Base-by-base conservation (phyloP, 1,284 basidiomycete species). In the Tylopilus orsonianus region DNA sequence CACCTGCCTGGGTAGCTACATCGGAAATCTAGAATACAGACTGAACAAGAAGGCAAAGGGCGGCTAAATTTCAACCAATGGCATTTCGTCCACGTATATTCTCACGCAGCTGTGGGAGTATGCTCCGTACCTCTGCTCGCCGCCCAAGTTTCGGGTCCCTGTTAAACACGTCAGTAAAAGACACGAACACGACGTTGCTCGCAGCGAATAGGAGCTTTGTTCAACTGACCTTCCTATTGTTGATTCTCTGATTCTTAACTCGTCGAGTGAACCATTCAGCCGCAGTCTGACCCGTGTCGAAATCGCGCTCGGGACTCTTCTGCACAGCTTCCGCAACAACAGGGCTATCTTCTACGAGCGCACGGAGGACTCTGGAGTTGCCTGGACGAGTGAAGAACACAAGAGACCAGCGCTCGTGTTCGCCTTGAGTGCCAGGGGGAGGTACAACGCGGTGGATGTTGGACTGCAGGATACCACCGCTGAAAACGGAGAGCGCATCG, bases 311-410 rank as follows among this genome's bases (percentile, higher is more conserved):
- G 1, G 65, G 61, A 8, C 63, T 61, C 27, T 60, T 57, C 24
- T 58, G 58, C 8, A 72, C 71, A 5, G 73, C 69, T 0, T 67
- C 69, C 2, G 69, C 68, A 8, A 85, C 77, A 4, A 73, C 41
- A 1, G 64, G 49, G 52, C 81, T 85, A 20, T 78, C 67, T n/a
- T 81, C 73, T 0, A 68, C 60, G 4, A 81, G 66, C 2, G 81
- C 73, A 18, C 70, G 70, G 32, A 81, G 69, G 2, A 72, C 33
- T 20, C 74, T 66, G 4, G 69, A 70, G 59, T 83, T 75, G 9
- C 79, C 77, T 0, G 82, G 83, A 10, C 84, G 74, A 0, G 75
- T 77, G 62, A 85, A 85, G 63, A 75, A 86, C 0, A 81, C 81
- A 5, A 84, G 67, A 3, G 81, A 83, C 73, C 75, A 82, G 24